Percentiles rank a stretch among this genome's conserved stretches.
Evolutionary conservation across 2,329 filamentous ascomycete genomes (phyloP).

Genomic region (Fusarium odoratissimum): DNA sequence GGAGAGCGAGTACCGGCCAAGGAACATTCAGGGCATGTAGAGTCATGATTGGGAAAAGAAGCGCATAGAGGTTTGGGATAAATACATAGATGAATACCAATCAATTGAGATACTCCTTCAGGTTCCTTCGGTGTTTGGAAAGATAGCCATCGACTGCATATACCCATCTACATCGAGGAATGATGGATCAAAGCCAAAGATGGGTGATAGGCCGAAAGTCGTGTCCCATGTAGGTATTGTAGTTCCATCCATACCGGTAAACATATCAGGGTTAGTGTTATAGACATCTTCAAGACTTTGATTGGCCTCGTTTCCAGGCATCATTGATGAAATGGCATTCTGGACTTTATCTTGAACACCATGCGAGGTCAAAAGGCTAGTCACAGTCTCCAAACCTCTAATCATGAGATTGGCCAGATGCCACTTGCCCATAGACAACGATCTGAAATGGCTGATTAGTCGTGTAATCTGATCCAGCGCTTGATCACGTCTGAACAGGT

Average conservation of each 20-base stretch:
- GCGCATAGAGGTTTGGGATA: neutral
- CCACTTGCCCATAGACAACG: constrained; percentile 55
- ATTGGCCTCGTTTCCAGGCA: neutral
- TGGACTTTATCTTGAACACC: neutral
- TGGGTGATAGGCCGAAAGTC: constrained; percentile 45
- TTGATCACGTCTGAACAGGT: constrained; percentile 51
- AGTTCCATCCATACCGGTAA: constrained; percentile 20
- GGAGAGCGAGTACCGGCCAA: constrained; percentile 70
- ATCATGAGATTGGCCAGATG: constrained; percentile 61
- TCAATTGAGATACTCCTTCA: neutral
- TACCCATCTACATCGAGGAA: constrained; percentile 29
- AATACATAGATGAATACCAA: neutral
- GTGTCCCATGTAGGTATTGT: constrained; percentile 41
- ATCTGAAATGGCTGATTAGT: constrained; percentile 55
- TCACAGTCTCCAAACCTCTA: constrained; percentile 54
- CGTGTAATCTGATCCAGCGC: constrained; percentile 53
- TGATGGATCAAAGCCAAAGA: constrained; percentile 46
- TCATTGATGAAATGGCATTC: neutral
- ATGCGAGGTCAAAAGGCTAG: neutral
- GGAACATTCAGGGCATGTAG: constrained; percentile 54
- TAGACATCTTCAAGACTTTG: neutral
- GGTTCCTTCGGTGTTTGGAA: constrained; percentile 8
- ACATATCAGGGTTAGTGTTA: constrained; percentile 4
- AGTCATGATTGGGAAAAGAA: accelerated
- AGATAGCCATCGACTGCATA: constrained; percentile 33